Evolutionary conservation across 2,329 filamentous ascomycete genomes (phyloP), one percentile per base, ranked within the genome.

Genomic region (Colletotrichum endophyticum): DNA sequence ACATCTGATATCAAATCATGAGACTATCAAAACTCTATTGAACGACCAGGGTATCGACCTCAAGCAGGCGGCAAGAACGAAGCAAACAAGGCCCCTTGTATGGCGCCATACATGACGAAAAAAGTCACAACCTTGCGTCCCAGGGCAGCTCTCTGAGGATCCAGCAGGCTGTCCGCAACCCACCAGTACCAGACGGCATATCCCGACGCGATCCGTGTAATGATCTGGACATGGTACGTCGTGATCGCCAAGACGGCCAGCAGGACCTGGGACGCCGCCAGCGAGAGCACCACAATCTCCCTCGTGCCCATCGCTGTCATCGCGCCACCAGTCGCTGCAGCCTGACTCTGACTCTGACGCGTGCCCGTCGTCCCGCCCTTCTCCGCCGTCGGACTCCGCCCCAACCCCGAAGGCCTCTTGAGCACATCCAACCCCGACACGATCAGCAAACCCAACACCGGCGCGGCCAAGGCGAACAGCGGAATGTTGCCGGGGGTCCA

Each of bases 111-210:
- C 85, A 96, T 90, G 70, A 96, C 88, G 89, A 96, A 95, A 79
- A 92, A 95, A 68, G 91, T 86, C 61, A 95, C 88, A 19, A 92
- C 82, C 66, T 80, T 81, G 22, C 82, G 80, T 0, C 84, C 84
- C 79, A 87, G 71, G 75, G 80, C 66, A 72, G 80, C 69, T 75
- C 81, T 78, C 79, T 82, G 27, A 12, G 81, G 79, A 28, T 85
- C 82, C 62, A 83, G 79, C 8, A 91, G 80, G 39, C 83, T 84
- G 6, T 85, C 86, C 1, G 94, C 95, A 53, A 98, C 83, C 88
- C 94, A 95, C 89, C 94, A 93, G 83, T 98, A 97, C 95, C 96
- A 98, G 22, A 97, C 85, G 2, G 96, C 95, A 84, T 96, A 98
- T 0, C 93, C 96, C 0, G 96, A 98, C 2, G 95, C 94, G 19